phyloP scores from a whole-genome alignment of 2,329 filamentous ascomycete genomes.

The Fusarium sp. region DNA sequence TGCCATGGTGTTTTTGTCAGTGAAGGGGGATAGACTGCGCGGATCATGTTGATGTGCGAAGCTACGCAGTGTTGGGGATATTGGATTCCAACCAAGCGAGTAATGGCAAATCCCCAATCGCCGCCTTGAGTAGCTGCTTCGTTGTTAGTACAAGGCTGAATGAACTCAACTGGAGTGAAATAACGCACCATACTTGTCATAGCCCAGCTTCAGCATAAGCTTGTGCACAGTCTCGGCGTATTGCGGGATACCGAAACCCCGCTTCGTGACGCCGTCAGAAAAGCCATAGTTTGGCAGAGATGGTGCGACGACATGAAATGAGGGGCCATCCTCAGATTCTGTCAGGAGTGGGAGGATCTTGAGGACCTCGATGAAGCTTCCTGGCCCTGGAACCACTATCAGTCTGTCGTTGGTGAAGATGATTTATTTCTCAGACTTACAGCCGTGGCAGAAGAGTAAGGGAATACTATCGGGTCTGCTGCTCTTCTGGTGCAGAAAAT shows the following conservation, averaged over 20 bases:
- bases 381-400: conserved; percentile 65
- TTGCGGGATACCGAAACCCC: conserved; percentile 49
- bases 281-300: conserved; percentile 65
- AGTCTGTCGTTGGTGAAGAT: conserved; percentile 40
- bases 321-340: conserved; percentile 48
- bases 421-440: conserved; percentile 45
- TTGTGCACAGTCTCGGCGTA: conserved; percentile 69
- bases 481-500: conserved; percentile 71
- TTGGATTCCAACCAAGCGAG: conserved; percentile 67
- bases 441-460: conserved; percentile 75
- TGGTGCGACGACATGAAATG: conserved; percentile 68
- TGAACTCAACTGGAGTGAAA: too few relatives aligned
- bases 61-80: conserved; percentile 67
- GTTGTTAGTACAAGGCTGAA: neutral
- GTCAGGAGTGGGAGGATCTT: conserved; percentile 67
- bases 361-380: conserved; percentile 73
- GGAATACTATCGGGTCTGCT: conserved; percentile 66
- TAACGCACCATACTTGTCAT: conserved; percentile 49
- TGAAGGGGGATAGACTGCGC: conserved; percentile 60
- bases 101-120: conserved; percentile 77
- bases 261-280: conserved; percentile 46
- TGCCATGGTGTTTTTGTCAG: conserved; percentile 65
- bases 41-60: conserved; percentile 65
- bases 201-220: conserved; percentile 75
- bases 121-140: conserved; percentile 67